These are phyloP conservation scores for Candida yuanshanica DNA, from an alignment of 805 yeast genomes.

Conservation along the genomic window DNA sequence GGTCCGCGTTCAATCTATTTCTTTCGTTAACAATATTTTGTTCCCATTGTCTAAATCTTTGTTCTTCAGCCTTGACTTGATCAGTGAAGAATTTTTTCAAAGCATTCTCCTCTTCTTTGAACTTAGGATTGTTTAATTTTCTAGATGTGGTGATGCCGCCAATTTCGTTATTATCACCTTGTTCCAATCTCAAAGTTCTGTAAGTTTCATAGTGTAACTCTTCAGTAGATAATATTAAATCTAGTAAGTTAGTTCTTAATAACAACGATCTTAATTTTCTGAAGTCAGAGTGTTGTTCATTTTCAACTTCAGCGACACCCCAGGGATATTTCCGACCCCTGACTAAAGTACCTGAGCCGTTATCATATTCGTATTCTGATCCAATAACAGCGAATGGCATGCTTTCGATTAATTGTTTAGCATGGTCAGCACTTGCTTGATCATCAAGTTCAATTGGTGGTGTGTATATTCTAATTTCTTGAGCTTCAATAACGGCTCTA, in stretches of 20 bases:
- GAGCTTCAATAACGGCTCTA: conserved; percentile 68
- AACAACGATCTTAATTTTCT: conserved; percentile 72
- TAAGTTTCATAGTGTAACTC: conserved; percentile 77
- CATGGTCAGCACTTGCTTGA: conserved; percentile 71
- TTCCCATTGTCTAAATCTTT: conserved; percentile 98
- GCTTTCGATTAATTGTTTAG: conserved; percentile 64
- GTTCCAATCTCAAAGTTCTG: conserved; percentile 66
- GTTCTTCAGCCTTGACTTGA: conserved; percentile 94
- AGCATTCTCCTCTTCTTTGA: conserved; percentile 93
- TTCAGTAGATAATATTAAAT: conserved; percentile 71
- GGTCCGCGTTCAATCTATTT: conserved; percentile 87
- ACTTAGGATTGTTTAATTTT: conserved; percentile 77
- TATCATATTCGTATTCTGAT: conserved; percentile 44
- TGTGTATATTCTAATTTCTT: conserved; percentile 57
- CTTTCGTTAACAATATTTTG: conserved; percentile 93
- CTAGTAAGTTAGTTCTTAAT: conserved; percentile 79
- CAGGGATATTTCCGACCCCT: conserved; percentile 77
- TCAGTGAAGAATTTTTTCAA: conserved; percentile 92
- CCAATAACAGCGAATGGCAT: conserved; percentile 74
- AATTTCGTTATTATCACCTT: conserved; percentile 29
- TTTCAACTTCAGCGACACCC: conserved; percentile 86
- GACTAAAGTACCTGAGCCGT: conserved; percentile 48
- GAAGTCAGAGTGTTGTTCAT: conserved; percentile 81
- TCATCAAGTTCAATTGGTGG: conserved; percentile 78
- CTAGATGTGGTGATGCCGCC: conserved; percentile 39